Conservation (phyloP, 2,329 filamentous ascomycete species). For the Aspergillus pseudoviridinutans region DNA sequence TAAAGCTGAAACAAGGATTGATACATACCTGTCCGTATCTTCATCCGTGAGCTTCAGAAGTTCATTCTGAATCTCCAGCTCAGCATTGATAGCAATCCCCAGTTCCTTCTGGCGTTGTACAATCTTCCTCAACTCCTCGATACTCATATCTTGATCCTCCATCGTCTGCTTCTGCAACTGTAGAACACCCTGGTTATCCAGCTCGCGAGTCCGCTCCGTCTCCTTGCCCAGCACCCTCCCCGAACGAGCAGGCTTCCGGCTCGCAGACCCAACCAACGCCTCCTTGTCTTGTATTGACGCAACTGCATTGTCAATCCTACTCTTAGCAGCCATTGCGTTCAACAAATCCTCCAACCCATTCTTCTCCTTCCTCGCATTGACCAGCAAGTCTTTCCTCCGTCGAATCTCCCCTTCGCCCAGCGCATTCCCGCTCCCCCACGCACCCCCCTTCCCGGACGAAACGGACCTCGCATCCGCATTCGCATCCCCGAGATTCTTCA, state of each 20-base stretch:
- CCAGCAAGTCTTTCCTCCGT: conserved; percentile 55
- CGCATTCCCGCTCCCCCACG: conserved; percentile 25
- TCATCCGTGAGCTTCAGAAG: conserved; percentile 57
- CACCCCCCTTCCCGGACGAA: conserved; percentile 23
- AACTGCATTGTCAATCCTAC: conserved; percentile 42
- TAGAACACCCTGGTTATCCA: conserved; percentile 62
- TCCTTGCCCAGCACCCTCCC: conserved; percentile 52
- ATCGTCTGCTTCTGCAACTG: conserved; percentile 62
- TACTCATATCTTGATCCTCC: conserved; percentile 57
- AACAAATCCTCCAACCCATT: conserved; percentile 59
- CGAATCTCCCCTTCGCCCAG: conserved; percentile 60
- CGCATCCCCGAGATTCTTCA: conserved; percentile 40
- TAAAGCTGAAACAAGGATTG: not conserved
- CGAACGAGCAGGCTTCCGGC: conserved; percentile 36
- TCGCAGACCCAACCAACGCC: conserved; percentile 34
- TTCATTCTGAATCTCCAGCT: conserved; percentile 59
- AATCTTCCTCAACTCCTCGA: conserved; percentile 56
- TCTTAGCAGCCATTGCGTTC: conserved; percentile 54
- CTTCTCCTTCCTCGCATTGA: conserved; percentile 56
- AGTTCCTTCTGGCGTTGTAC: conserved; percentile 59
- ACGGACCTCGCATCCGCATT: conserved; percentile 24
- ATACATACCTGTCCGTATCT: conserved; percentile 49
- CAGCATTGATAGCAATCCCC: conserved; percentile 60
- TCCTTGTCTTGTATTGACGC: conserved; percentile 47
- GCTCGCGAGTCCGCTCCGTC: conserved; percentile 58